These are phyloP conservation scores for Pythium pectinolyticum DNA, from an alignment of 352 stramenopile species.

Conservation along the genomic window DNA sequence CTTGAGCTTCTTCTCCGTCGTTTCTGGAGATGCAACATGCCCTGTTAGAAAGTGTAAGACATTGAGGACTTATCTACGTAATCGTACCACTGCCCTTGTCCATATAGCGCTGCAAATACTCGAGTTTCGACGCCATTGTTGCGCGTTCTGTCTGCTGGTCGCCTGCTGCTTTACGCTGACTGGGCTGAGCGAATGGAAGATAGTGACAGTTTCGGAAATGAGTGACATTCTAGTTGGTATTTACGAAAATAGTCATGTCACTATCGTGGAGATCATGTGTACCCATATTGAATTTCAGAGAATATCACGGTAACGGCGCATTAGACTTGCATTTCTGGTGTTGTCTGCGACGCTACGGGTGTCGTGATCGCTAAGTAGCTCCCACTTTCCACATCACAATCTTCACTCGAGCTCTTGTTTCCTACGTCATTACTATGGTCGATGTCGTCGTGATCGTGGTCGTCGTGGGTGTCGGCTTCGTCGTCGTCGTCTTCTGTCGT, in stretches of 20 bases:
- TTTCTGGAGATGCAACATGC: conserved; percentile 15
- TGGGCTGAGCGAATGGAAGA: background rate
- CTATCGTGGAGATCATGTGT: background rate
- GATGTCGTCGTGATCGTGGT: background rate
- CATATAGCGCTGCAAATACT: conserved; percentile 83
- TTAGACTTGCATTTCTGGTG: conserved; percentile 18
- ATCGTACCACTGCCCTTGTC: conserved; percentile 33
- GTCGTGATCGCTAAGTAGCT: conserved; percentile 14
- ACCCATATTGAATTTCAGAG: conserved; percentile 3
- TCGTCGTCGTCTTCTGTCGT: conserved; percentile 19
- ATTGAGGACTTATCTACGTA: background rate
- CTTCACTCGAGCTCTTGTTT: background rate
- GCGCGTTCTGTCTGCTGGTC: background rate
- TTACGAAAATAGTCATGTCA: background rate
- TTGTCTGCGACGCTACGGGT: background rate
- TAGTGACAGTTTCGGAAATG: too few species aligned
- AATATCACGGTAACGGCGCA: too few species aligned
- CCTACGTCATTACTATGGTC: background rate
- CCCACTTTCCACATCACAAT: conserved; percentile 4
- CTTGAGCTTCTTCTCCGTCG: conserved; percentile 58
- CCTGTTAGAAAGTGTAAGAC: background rate
- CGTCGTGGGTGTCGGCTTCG: background rate
- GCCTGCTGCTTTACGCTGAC: background rate
- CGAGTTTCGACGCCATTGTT: conserved; percentile 66
- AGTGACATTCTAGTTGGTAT: background rate